These are phyloP conservation scores for Desmodesmus armatus DNA, from an alignment of 139 green algal species.

Conservation along the genomic window DNA sequence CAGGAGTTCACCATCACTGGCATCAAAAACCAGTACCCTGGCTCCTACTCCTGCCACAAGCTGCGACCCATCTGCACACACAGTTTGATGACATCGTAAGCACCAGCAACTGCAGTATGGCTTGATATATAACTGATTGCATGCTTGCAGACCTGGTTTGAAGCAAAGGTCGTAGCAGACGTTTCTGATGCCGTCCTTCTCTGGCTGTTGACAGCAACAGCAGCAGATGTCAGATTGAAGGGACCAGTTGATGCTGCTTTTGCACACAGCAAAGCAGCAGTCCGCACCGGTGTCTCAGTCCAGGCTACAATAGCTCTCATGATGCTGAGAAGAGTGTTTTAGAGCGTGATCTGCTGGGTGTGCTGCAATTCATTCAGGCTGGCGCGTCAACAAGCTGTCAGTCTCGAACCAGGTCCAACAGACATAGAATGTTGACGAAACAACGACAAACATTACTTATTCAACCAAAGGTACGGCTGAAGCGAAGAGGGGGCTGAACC, in stretches of 20 bases:
- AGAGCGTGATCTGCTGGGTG: too few species aligned
- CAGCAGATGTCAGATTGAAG: not conserved
- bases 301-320: conserved; percentile 71
- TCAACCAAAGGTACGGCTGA: too few species aligned
- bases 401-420: too few species aligned
- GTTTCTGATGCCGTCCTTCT: conserved; percentile 79
- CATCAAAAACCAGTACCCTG: conserved; percentile 84
- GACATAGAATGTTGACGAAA: too few species aligned
- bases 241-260: not conserved
- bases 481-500: too few species aligned
- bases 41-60: conserved; percentile 80
- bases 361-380: too few species aligned
- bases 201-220: conserved; percentile 61
- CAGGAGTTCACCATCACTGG: conserved; percentile 77
- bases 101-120: not conserved
- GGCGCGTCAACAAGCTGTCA: too few species aligned
- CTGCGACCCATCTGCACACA: conserved; percentile 76
- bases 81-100: not conserved
- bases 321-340: too few species aligned
- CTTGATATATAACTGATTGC: not conserved
- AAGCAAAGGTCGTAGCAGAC: conserved; percentile 86
- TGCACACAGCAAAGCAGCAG: not conserved
- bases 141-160: conserved; percentile 64
- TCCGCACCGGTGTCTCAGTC: conserved; percentile 68
- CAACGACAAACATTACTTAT: too few species aligned